These are phyloP conservation scores for Pseudocercospora cruenta DNA, from an alignment of 2,329 filamentous ascomycete species.

Conservation along the genomic window DNA sequence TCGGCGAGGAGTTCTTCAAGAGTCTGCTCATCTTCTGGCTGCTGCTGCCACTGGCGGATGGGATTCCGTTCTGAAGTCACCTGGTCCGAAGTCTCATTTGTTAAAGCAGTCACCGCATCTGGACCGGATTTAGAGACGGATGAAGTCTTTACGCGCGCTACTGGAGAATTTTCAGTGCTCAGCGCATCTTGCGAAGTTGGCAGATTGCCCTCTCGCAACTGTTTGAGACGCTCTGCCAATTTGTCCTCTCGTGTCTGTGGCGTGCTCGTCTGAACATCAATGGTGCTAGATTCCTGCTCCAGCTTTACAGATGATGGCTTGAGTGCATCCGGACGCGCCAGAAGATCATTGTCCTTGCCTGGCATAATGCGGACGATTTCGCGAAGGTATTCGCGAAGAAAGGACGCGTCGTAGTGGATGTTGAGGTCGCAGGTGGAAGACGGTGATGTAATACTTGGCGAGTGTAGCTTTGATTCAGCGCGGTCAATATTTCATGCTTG, in stretches of 20 bases:
- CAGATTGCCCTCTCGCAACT: constrained; percentile 27
- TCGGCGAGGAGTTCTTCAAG: constrained; percentile 53
- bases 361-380: constrained; percentile 27
- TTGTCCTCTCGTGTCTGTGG: constrained; percentile 33
- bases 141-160: too few species aligned
- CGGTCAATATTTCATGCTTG: not conserved
- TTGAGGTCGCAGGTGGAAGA: not conserved
- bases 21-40: constrained; percentile 50
- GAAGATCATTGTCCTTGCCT: constrained; percentile 45
- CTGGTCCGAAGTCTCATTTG: constrained; percentile 25
- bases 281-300: constrained; percentile 22
- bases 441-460: not conserved
- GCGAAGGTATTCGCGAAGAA: too few species aligned
- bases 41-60: constrained; percentile 36
- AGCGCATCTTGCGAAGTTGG: not conserved
- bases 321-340: constrained; percentile 54
- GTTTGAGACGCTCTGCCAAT: constrained; percentile 41
- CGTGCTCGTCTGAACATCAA: constrained; percentile 29
- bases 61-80: constrained; percentile 27
- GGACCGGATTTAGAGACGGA: not conserved
- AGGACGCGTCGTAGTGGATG: not conserved
- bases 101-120: constrained; percentile 14
- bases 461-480: not conserved
- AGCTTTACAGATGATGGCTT: constrained; percentile 49
- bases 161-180: not conserved